Evolutionary conservation across 441 rosid genomes (phyloP), one percentile per base, ranked within the genome.

Genomic region (Jatropha podagrica): DNA sequence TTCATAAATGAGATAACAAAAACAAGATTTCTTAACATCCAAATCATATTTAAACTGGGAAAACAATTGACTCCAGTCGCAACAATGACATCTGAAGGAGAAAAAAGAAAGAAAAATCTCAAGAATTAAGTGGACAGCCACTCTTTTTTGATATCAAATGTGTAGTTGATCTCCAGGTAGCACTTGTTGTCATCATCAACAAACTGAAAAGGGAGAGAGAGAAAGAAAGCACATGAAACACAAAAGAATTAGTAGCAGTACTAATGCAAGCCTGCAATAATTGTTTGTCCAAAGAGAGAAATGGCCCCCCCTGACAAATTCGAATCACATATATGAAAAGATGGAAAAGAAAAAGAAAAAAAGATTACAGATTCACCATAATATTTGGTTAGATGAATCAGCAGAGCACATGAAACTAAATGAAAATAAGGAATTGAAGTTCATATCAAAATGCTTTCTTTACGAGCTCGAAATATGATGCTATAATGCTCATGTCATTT

Each of bases 121-220:
- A 14, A 61, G 3, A 12, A 7, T 61, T 23, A 80, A 27, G 77
- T 78, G 68, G 79, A 71, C 73, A 65, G 84, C 96, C 98, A 92
- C 3, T 91, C 90, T 83, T 87, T 95, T 75, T 94, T 87, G 78
- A 95, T 92, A 63, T 95, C 97, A 44, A 95, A 95, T 66, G 84
- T 88, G 86, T 95, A 95, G 87, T 92, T 95, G 85, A 92, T 91
- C 90, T 92, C 97, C 90, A 92, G 85, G 84, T 94, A 87, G 86
- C 95, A 87, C 83, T 90, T 92, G 84, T 89, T 79, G 77, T 94
- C 97, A 48, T 94, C 98, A 64, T 94, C 96, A 67, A 85, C 85
- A 82, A 94, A 92, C 98, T 92, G 95, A 64, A 80, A 68, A 67
- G 32, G 32, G 32, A 32, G 32, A 56, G 3, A 5, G 26, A 20